phyloP scores from a whole-genome alignment of 495 filamentous ascomycete genomes.

The Xylaria sp. region DNA sequence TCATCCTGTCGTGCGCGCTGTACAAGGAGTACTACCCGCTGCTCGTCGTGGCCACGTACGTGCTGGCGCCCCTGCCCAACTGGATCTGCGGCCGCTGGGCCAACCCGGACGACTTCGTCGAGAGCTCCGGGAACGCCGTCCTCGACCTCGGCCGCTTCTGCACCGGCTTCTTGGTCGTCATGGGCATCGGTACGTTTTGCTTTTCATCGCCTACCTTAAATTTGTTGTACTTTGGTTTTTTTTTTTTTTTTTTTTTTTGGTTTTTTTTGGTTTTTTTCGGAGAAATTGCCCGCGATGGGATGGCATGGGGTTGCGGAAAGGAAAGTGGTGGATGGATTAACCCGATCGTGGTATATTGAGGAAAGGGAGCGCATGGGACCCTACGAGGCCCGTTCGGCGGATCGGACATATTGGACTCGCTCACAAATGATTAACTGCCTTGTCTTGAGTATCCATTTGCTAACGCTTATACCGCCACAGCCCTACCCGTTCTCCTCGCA shows the following conservation, averaged over 20 bases:
- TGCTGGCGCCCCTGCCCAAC: conserved; percentile 92
- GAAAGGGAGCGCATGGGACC: not conserved
- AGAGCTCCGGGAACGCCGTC: conserved; percentile 77
- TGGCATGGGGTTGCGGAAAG: not conserved
- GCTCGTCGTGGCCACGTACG: conserved; percentile 93
- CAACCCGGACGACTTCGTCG: conserved; percentile 97
- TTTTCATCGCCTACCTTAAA: conserved; percentile 6
- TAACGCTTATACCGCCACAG: conserved; percentile 56
- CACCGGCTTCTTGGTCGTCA: conserved; percentile 96
- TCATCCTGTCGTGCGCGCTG: conserved; percentile 96
- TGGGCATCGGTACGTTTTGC: conserved; percentile 87
- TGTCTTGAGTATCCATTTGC: conserved; percentile 18
- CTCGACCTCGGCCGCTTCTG: conserved; percentile 93
- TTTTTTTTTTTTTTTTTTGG: conserved; percentile 5
- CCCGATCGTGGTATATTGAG: not conserved
- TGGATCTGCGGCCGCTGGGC: conserved; percentile 88
- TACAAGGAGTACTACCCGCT: conserved; percentile 92
- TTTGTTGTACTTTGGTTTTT: too few relatives aligned
- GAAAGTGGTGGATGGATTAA: not conserved
- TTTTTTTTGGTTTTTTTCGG: not conserved
- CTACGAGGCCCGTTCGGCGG: not conserved
- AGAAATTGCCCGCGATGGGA: not conserved
- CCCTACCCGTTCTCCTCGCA: conserved; percentile 87
- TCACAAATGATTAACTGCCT: conserved; percentile 1
- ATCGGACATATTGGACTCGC: not conserved